Base-by-base conservation (phyloP, 805 yeast genomes). In the Candida lessepsii region DNA sequence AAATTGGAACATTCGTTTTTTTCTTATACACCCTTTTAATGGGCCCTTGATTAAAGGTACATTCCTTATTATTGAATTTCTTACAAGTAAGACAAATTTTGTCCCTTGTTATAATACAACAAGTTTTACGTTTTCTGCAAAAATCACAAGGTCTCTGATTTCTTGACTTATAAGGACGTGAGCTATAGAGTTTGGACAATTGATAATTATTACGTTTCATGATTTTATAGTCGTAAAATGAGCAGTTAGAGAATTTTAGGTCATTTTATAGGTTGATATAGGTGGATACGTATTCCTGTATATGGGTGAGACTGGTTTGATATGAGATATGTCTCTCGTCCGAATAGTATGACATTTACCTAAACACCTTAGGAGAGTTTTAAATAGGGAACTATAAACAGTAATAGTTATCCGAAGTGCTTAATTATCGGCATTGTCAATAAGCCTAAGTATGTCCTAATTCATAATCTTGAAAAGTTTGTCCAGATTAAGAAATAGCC, bases 101-200 rank as follows among this genome's bases (percentile, higher is more conserved):
- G 37, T 56, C 55, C n/a, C 52, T 53, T 28, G 58, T 56, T 41
- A 62, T 59, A 16, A 62, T 61, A 48, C 67, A 62, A 47, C 67
- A 62, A 1, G 65, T 55, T 41, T 62, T 62, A 19, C 67, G 45
- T 34, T 52, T 56, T 20, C 67, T 52, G 47, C 67, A 62, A 36
- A 59, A 58, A 39, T 62, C 67, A 40, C 67, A 62, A 6, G 67
- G 67, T 29, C 67, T 45, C 38, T 60, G 61, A 26, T 55, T 52
- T 29, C 67, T 50, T 2, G 64, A 59, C 31, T 61, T 62, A 46
- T 62, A 62, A 9, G 65, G 63, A 37, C 67, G 51, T 33, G 41
- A 30, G 37, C 45, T 46, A 24, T 46, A 42, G 18, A 42, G 29
- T 17, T 36, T 31, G 6, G 46, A 37, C 24, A 42, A 37, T 35